Evolutionary conservation across 2,329 filamentous ascomycete species (phyloP).

Genomic region (Diaporthe citrichinensis): DNA sequence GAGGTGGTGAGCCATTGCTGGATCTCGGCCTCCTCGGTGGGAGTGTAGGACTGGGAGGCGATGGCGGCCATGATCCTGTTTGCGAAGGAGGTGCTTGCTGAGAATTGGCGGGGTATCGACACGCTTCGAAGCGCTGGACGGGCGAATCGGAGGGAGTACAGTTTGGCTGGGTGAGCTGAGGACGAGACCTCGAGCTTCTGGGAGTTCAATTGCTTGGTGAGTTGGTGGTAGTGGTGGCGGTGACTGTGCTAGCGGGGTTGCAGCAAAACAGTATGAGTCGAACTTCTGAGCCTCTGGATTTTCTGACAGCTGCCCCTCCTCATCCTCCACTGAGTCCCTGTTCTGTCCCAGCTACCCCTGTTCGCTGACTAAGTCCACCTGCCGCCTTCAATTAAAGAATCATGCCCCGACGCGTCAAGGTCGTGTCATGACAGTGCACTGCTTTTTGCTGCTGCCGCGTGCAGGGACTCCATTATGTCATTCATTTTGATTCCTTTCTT

Average conservation of each 20-base stretch:
- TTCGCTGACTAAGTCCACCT: slow-evolving; percentile 7
- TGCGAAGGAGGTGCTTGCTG: slow-evolving; percentile 55
- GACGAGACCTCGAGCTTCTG: slow-evolving; percentile 25
- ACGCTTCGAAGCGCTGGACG: slow-evolving; percentile 54
- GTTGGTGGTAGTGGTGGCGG: background rate
- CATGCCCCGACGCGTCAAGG: slow-evolving; percentile 26
- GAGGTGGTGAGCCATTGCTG: slow-evolving; percentile 89
- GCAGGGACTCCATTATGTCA: slow-evolving; percentile 34
- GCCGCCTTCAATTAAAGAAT: slow-evolving; percentile 3
- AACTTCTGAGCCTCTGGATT: slow-evolving; percentile 6
- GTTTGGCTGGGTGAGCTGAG: slow-evolving; percentile 50
- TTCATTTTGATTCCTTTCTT: slow-evolving; percentile 25
- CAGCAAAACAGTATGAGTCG: background rate
- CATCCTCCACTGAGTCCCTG: no score
- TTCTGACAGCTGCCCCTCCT: slow-evolving; percentile 14
- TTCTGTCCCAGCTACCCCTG: background rate
- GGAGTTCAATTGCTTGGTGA: background rate
- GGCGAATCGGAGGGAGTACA: slow-evolving; percentile 60
- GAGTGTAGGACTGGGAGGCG: slow-evolving; percentile 77
- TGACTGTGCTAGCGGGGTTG: background rate
- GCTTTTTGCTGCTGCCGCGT: background rate
- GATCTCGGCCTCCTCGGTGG: slow-evolving; percentile 87
- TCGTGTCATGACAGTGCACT: slow-evolving; percentile 3
- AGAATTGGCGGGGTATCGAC: slow-evolving; percentile 51
- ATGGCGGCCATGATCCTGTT: slow-evolving; percentile 76